Evolutionary conservation across 192 early-diverging fungal species (phyloP).

Genomic region (Umbelopsis isabellina): DNA sequence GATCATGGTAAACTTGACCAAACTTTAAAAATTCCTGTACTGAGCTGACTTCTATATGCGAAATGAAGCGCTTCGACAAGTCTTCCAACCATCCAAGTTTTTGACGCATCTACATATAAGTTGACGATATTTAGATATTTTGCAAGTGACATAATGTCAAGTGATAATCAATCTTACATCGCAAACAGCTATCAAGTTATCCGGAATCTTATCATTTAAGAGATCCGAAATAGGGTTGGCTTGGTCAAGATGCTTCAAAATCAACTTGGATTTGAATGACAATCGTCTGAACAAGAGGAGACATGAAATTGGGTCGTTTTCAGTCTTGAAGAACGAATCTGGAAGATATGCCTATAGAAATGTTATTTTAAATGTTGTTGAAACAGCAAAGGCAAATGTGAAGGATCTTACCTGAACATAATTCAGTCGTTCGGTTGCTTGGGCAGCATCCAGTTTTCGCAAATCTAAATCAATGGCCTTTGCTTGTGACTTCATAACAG

Average conservation of each 20-base stretch:
- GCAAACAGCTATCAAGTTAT: slow-evolving; percentile 58
- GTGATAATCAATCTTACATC: slow-evolving; percentile 37
- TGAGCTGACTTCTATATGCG: slow-evolving; percentile 67
- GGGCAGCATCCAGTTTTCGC: slow-evolving; percentile 81
- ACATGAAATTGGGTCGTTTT: slow-evolving; percentile 75
- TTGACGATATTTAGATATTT: not conserved
- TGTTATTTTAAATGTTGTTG: slow-evolving; percentile 29
- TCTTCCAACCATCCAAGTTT: slow-evolving; percentile 70
- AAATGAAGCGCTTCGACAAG: slow-evolving; percentile 66
- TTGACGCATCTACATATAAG: slow-evolving; percentile 54
- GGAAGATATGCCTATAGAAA: slow-evolving; percentile 78
- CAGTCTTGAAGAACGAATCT: slow-evolving; percentile 78
- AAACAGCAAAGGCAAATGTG: not conserved
- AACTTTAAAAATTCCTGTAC: slow-evolving; percentile 73
- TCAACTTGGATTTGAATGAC: slow-evolving; percentile 79
- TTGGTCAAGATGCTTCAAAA: slow-evolving; percentile 74
- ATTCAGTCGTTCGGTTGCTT: slow-evolving; percentile 76
- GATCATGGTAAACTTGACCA: slow-evolving; percentile 76
- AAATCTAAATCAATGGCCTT: slow-evolving; percentile 92
- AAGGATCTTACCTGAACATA: slow-evolving; percentile 42
- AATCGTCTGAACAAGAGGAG: slow-evolving; percentile 82
- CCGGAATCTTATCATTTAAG: slow-evolving; percentile 50
- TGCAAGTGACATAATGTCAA: not conserved
- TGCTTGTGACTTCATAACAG: slow-evolving; percentile 81
- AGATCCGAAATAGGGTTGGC: slow-evolving; percentile 60